Evolutionary conservation across 768 basidiomycete species (phyloP), one percentile per base, ranked within the genome.

Genomic region (Kondoa malvinella): DNA sequence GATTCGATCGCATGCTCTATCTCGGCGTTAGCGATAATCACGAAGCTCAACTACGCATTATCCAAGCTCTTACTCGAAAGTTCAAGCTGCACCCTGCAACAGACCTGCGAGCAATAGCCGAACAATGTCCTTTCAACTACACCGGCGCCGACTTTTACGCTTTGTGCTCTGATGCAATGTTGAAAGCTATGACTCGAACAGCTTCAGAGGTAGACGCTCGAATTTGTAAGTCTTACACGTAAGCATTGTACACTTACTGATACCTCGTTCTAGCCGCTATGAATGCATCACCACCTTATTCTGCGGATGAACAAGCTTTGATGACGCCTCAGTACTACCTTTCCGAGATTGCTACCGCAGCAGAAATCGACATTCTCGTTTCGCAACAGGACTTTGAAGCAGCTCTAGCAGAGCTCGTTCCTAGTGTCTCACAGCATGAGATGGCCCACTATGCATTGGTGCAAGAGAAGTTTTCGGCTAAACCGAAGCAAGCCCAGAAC

Each of bases 111-210:
- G 69, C 73, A 4, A 77, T 99, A 57, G 88, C 87, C 26, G 80
- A 84, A 30, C 78, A 79, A 34, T 97, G 92, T 70, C 86, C 90
- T 0, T 89, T 92, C 80, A 90, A 92, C 75, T 92, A 87, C 75
- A 97, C 95, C 1, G 95, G 95, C 57, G 95, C 95, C 56, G 95
- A 99, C 76, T 92, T 97, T 71, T 97, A 99, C 79, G 95, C 95
- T 0, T 80, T 99, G 8, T 97, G 95, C 77, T 88, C 91, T 3
- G 94, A 99, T 77, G 92, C 95, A 0, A 85, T 99, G 82, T 81
- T 99, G 67, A 88, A 88, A 76, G 90, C 95, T 12, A 94, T 99
- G 86, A 85, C 89, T 26, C 80, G 88, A 40, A 90, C 87, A 71
- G 92, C 95, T 0, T 82, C 83, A 69, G 82, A 82, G 63, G 79